Evolutionary conservation across 2,329 filamentous ascomycete genomes (phyloP), one percentile per base, ranked within the genome.

Genomic region (Claviceps sp.): DNA sequence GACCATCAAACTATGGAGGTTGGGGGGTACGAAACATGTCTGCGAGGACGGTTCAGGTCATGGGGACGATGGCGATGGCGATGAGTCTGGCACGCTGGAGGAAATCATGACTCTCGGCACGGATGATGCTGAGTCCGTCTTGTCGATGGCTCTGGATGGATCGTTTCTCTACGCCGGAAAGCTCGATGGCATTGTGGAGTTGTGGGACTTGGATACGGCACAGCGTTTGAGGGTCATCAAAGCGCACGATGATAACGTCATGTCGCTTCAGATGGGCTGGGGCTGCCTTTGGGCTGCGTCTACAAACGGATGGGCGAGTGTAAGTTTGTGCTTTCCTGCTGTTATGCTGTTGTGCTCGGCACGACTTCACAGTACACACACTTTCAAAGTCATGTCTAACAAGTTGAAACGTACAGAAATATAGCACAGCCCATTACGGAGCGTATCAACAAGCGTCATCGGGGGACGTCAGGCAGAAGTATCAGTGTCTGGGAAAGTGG

Each of bases 161-260:
- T 90, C 89, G 0, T 94, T 98, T 58, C 75, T 98, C 4, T 98
- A 97, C 63, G 88, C 87, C 54, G 93, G 93, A 47, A 86, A 94
- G 59, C 78, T 89, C 1, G 83, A 87, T 41, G 94, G 93, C 22
- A 79, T 95, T 49, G 81, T 98, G 54, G 91, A 97, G 64, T 80
- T 98, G 11, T 98, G 94, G 91, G 94, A 98, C 64, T 75, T 98
- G 14, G 91, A 97, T 63, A 97, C 93, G 0, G 83, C 85, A 51
- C 93, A 98, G 67, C 83, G 93, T 48, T 76, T 98, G 45, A 79
- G 93, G 53, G 89, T 88, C 18, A 85, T 98, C 62, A 89, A 86
- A 62, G 82, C 85, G 1, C 85, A 89, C 59, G 80, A 79, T 37
- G 84, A 83, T 44, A 89, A 97, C 64, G 80, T 97, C 48, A 89